Evolutionary conservation across 2,329 filamentous ascomycete genomes (phyloP).

Genomic region (Trichoderma koningiopsis): DNA sequence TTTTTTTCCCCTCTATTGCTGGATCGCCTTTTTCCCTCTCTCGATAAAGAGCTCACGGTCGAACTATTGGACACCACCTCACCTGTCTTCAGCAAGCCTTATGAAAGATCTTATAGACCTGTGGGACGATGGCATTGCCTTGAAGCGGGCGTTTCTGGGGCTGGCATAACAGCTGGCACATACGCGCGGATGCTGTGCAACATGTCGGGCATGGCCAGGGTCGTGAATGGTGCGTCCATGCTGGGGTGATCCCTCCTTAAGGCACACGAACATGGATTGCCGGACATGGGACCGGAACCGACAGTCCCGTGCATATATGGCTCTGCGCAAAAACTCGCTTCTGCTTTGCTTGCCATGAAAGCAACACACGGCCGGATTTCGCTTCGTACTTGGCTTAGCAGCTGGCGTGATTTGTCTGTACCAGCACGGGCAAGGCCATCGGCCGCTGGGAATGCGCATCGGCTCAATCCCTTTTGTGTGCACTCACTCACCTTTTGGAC

Average conservation of each 20-base stretch:
- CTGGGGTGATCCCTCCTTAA: conserved; percentile 7
- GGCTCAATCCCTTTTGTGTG: neutral
- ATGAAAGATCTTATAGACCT: neutral
- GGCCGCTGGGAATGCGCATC: conserved; percentile 5
- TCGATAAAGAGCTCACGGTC: neutral
- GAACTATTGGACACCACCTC: neutral
- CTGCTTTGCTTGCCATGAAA: neutral
- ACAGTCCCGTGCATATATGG: conserved; percentile 8
- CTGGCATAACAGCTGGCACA: conserved; percentile 18
- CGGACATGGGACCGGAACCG: neutral
- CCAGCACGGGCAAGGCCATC: neutral
- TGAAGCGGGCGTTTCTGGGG: conserved; percentile 18
- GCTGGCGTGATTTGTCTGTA: neutral
- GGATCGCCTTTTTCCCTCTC: neutral
- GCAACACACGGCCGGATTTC: neutral
- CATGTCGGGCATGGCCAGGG: conserved; percentile 11
- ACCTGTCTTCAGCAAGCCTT: conserved; percentile 13
- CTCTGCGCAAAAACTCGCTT: neutral
- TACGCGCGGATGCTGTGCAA: conserved; percentile 23
- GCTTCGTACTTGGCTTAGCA: neutral
- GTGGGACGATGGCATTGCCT: neutral
- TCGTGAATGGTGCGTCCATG: conserved; percentile 7
- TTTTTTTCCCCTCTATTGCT: neutral
- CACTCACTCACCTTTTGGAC: neutral
- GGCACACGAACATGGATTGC: conserved; percentile 1